phyloP scores from a whole-genome alignment of 148 eudicot species.

The Gaultheria prostrata region DNA sequence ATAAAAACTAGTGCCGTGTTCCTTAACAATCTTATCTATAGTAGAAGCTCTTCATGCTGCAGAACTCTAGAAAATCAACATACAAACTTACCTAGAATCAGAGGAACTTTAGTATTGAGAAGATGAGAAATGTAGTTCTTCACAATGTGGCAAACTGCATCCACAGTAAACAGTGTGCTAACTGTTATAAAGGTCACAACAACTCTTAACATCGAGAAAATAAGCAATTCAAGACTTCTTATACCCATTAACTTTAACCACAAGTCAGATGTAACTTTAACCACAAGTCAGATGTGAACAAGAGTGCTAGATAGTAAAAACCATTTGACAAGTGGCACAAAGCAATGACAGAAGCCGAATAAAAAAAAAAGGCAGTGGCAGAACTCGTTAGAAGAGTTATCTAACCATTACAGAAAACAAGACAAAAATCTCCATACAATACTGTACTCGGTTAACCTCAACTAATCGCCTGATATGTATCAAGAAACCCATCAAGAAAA shows the following conservation, averaged over 20 bases:
- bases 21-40: not conserved
- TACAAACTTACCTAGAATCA: conserved; percentile 66
- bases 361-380: too few species aligned
- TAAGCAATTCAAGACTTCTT: conserved; percentile 11
- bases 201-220: conserved; percentile 9
- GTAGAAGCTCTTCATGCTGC: not conserved
- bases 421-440: not conserved
- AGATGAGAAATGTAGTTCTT: conserved; percentile 80
- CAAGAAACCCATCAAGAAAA: not conserved
- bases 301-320: not conserved
- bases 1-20: not conserved
- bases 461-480: not conserved
- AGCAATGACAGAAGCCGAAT: not conserved
- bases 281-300: conserved; percentile 15
- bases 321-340: not conserved
- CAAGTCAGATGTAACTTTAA: conserved; percentile 12
- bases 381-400: not conserved
- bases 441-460: not conserved
- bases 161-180: not conserved
- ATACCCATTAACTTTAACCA: not conserved
- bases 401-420: not conserved
- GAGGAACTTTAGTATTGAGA: conserved; percentile 72
- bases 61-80: not conserved
- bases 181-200: not conserved
- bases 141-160: conserved; percentile 87